Conservation (phyloP, 2,329 filamentous ascomycete species). For the Fusarium avenaceum region DNA sequence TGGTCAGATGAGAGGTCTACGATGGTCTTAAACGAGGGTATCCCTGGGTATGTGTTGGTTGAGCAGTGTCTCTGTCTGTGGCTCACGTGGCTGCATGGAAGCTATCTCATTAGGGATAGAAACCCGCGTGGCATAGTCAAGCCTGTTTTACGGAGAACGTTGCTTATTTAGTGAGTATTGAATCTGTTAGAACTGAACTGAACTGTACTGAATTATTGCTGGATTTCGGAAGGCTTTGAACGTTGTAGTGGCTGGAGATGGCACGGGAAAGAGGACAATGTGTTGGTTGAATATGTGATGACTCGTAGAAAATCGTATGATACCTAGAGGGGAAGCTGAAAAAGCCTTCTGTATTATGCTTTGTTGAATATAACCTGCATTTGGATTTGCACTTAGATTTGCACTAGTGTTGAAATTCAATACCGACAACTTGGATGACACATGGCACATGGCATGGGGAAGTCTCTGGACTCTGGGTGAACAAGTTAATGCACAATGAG, state of each 20-base stretch:
- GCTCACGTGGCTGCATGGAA: conserved; percentile 25
- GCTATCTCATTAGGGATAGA: conserved; percentile 33
- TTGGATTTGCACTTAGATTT: background rate
- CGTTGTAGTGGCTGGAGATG: conserved; percentile 12
- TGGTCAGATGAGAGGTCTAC: background rate
- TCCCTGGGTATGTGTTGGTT: conserved; percentile 10
- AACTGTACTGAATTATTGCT: background rate
- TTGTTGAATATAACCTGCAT: background rate
- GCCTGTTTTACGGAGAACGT: conserved; percentile 18
- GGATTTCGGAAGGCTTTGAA: conserved; percentile 15
- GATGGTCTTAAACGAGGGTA: conserved; percentile 7
- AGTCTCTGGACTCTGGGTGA: too few species aligned
- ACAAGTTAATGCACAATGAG: background rate
- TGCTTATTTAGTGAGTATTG: conserved; percentile 28
- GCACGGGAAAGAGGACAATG: conserved; percentile 8
- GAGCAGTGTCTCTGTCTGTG: conserved; percentile 5
- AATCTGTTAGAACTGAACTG: background rate
- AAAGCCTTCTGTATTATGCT: background rate
- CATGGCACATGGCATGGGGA: too few species aligned
- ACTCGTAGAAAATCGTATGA: background rate
- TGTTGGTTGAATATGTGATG: conserved; percentile 11
- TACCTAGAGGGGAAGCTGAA: background rate
- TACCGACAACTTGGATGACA: conserved; percentile 19
- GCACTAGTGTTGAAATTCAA: background rate
- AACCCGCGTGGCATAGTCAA: conserved; percentile 37